Conservation (phyloP, 83 land plant species). For the Picea abies region DNA sequence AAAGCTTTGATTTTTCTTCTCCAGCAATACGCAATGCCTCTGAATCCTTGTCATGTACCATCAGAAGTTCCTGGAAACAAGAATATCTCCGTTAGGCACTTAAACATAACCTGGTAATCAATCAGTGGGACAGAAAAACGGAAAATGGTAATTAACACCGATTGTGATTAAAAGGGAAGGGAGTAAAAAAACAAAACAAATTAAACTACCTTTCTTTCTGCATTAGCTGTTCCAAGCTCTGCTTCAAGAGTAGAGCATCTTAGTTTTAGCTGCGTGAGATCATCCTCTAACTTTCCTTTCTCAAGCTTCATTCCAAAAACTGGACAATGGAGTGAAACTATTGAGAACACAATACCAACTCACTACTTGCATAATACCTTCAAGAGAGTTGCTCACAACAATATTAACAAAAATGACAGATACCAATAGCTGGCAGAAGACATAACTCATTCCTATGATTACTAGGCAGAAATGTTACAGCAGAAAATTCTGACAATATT, state of each 20-base stretch:
- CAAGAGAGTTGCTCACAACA: neutral
- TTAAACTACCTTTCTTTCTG: neutral
- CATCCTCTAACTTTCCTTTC: constrained; percentile 14
- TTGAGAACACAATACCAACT: neutral
- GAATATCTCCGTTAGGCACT: too few relatives aligned
- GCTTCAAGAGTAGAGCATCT: constrained; percentile 5
- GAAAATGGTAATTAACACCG: too few relatives aligned
- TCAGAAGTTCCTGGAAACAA: constrained; percentile 21
- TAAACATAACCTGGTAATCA: too few relatives aligned
- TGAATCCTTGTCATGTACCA: constrained; percentile 27
- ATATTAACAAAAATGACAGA: neutral
- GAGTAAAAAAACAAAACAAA: neutral
- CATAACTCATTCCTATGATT: neutral
- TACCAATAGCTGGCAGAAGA: neutral
- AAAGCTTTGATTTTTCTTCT: constrained; percentile 25
- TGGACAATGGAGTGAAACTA: neutral
- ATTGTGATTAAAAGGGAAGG: too few relatives aligned
- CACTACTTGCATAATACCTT: neutral
- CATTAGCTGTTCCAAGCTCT: neutral
- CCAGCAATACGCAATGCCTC: constrained; percentile 30
- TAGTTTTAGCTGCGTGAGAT: neutral
- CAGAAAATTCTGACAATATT: neutral
- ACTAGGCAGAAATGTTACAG: neutral
- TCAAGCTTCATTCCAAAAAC: constrained; percentile 7
- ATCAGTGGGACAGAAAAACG: too few relatives aligned